These are phyloP conservation scores for Parietichytrium sp. DNA, from an alignment of 108 stramenopile species.

Conservation along the genomic window DNA sequence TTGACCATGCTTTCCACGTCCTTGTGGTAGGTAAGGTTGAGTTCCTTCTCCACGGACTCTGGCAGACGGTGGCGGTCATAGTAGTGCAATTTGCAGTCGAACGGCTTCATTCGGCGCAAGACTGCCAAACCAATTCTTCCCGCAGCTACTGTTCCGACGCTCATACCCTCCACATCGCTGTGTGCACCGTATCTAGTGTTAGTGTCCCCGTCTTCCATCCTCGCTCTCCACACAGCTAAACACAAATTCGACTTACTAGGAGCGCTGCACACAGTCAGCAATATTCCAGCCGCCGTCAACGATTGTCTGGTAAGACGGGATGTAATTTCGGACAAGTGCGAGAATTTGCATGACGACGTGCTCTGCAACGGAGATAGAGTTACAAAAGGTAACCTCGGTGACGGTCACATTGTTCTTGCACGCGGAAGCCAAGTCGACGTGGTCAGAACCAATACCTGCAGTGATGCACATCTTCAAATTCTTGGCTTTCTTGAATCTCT, in stretches of 20 bases:
- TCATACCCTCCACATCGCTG: slow-evolving; percentile 36
- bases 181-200: no score
- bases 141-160: background rate
- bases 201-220: no score
- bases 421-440: slow-evolving; percentile 29
- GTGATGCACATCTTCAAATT: slow-evolving; percentile 31
- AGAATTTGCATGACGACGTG: slow-evolving; percentile 37
- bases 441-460: slow-evolving; percentile 27
- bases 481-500: slow-evolving; percentile 35
- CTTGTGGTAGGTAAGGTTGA: slow-evolving; percentile 37
- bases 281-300: slow-evolving; percentile 38
- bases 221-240: no score
- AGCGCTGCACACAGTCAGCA: slow-evolving; percentile 14
- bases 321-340: slow-evolving; percentile 6
- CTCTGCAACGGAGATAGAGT: slow-evolving; percentile 23
- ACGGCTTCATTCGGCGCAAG: slow-evolving; percentile 25
- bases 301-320: slow-evolving; percentile 12
- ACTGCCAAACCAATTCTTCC: slow-evolving; percentile 25
- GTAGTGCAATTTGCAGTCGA: slow-evolving; percentile 40
- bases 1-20: slow-evolving; percentile 31
- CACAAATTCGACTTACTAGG: no score
- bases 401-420: slow-evolving; percentile 38
- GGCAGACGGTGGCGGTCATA: slow-evolving; percentile 31
- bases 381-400: slow-evolving; percentile 40
- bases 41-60: slow-evolving; percentile 5